Evolutionary conservation across 2,329 filamentous ascomycete genomes (phyloP).

Genomic region (Scytalidium sp.): DNA sequence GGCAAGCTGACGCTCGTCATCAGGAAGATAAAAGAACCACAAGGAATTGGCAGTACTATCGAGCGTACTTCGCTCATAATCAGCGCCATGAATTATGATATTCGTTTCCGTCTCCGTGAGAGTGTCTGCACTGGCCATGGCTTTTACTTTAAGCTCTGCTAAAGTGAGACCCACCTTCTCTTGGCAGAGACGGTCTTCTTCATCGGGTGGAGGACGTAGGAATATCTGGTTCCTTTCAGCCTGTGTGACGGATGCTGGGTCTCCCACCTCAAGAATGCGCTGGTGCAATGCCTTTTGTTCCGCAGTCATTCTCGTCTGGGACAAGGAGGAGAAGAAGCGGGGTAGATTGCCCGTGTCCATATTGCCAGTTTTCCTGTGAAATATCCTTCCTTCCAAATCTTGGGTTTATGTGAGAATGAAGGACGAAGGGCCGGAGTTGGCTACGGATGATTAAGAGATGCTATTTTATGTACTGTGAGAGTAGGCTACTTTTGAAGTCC

Average conservation of each 20-base stretch:
- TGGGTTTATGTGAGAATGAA: too few species aligned
- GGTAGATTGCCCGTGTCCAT: too few species aligned
- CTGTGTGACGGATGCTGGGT: background rate
- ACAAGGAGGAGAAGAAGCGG: background rate
- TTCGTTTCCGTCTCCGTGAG: background rate
- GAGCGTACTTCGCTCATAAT: background rate
- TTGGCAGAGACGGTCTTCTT: constrained; percentile 1
- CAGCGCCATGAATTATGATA: background rate
- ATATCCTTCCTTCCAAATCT: too few species aligned
- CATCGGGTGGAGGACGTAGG: background rate
- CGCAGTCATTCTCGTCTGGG: background rate
- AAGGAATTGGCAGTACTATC: background rate
- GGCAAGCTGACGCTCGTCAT: background rate
- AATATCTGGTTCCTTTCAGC: background rate
- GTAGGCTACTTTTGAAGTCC: too few species aligned
- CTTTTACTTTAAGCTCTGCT: background rate
- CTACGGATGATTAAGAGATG: too few species aligned
- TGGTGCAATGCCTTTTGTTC: background rate
- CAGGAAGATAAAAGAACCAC: background rate
- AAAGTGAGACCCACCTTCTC: background rate
- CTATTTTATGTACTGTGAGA: too few species aligned
- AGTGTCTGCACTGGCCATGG: background rate
- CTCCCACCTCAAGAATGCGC: background rate
- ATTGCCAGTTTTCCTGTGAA: background rate
- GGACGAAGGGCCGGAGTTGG: too few species aligned